Evolutionary conservation across 805 yeast species (phyloP).

Genomic region (Kodamaea laetipori): DNA sequence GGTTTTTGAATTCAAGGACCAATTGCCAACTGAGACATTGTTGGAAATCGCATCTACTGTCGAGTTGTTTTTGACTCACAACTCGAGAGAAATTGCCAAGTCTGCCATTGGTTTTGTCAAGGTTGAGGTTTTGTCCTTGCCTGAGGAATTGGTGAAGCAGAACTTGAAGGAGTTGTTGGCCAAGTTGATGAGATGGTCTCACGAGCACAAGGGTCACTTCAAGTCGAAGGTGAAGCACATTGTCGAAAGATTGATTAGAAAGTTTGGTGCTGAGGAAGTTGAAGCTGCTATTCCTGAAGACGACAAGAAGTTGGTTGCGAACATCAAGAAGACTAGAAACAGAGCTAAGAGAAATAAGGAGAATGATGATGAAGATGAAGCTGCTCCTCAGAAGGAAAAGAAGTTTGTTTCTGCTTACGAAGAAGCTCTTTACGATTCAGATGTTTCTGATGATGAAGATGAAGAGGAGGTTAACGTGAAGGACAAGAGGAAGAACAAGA

Average conservation of each 20-base stretch:
- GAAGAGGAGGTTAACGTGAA: conserved; percentile 48
- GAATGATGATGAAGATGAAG: conserved; percentile 40
- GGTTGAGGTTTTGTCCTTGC: conserved; percentile 80
- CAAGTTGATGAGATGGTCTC: conserved; percentile 87
- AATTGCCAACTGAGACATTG: conserved; percentile 59
- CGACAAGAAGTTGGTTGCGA: conserved; percentile 77
- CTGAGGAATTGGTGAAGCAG: conserved; percentile 70
- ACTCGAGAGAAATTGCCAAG: conserved; percentile 90
- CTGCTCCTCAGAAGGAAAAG: conserved; percentile 35
- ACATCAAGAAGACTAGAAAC: conserved; percentile 82
- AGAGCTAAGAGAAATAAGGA: conserved; percentile 76
- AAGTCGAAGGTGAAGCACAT: conserved; percentile 91
- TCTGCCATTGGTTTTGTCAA: conserved; percentile 93
- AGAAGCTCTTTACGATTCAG: conserved; percentile 81
- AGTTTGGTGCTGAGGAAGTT: conserved; percentile 86
- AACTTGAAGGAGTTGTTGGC: conserved; percentile 66
- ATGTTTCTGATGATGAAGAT: conserved; percentile 59
- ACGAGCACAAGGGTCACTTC: conserved; percentile 94
- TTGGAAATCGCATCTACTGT: conserved; percentile 82
- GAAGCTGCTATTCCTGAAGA: conserved; percentile 87
- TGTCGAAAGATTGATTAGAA: conserved; percentile 84
- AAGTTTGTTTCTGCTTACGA: conserved; percentile 86
- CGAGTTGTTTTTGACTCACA: conserved; percentile 86
- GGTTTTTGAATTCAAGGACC: conserved; percentile 78
- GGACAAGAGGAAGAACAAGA: conserved; percentile 29